Percentiles rank a stretch among this genome's conserved stretches.
phyloP scores from a whole-genome alignment of 1,284 basidiomycete species.

The Pyrrhoderma lamaoense region DNA sequence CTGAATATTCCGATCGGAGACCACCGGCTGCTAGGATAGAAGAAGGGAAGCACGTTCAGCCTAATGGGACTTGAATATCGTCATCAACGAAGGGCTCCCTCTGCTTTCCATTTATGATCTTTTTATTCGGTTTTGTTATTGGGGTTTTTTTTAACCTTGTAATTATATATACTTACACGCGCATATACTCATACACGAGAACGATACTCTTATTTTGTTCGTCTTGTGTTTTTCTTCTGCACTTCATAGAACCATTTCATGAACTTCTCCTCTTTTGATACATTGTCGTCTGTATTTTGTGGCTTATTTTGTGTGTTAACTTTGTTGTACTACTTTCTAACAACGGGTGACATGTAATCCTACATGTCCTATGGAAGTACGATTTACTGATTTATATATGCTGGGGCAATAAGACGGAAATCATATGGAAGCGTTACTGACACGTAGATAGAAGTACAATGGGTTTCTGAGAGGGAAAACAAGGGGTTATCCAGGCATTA shows the following conservation, averaged over 20 bases:
- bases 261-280: neutral
- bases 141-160: neutral
- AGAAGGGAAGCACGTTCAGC: neutral
- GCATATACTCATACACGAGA: too few species aligned
- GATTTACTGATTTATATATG: neutral
- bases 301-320: neutral
- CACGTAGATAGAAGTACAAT: slow-evolving; percentile 8
- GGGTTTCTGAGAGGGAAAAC: too few species aligned
- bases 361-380: neutral
- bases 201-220: neutral
- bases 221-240: slow-evolving; percentile 6
- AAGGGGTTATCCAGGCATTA: too few species aligned
- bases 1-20: slow-evolving; percentile 57
- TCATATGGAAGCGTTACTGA: neutral
- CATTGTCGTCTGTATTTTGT: neutral
- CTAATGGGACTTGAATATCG: neutral
- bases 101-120: neutral
- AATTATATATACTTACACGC: too few species aligned
- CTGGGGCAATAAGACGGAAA: too few species aligned
- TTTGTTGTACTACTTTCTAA: too few species aligned
- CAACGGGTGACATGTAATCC: neutral
- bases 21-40: slow-evolving; percentile 19
- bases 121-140: neutral
- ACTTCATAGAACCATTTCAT: slow-evolving; percentile 1
- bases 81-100: neutral